Percentiles rank a stretch among this genome's conserved stretches.
Conservation (phyloP, 495 filamentous ascomycete species). For the Symbiotaphrina buchneri region DNA sequence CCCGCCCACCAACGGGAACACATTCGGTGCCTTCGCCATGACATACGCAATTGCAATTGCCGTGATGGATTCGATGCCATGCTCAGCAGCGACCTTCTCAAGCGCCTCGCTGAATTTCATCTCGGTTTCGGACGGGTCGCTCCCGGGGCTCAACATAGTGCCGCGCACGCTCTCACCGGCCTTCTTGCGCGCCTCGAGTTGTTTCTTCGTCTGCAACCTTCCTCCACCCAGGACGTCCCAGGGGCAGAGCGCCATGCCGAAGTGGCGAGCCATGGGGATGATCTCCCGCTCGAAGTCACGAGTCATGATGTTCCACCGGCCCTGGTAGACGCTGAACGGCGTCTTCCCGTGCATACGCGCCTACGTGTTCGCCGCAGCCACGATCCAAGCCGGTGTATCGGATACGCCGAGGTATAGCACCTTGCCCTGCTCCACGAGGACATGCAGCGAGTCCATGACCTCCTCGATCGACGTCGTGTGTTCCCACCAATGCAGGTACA, state of each 20-base stretch:
- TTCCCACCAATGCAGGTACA: slow-evolving; percentile 40
- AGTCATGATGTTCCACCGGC: slow-evolving; percentile 30
- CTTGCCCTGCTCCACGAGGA: slow-evolving; percentile 33
- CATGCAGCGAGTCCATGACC: slow-evolving; percentile 44
- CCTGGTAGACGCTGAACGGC: slow-evolving; percentile 46
- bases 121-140: slow-evolving; percentile 15
- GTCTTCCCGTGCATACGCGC: slow-evolving; percentile 23
- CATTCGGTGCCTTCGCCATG: slow-evolving; percentile 46
- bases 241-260: slow-evolving; percentile 48
- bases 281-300: slow-evolving; percentile 55
- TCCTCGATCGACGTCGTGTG: slow-evolving; percentile 38
- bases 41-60: slow-evolving; percentile 50
- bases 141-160: too few species aligned
- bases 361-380: slow-evolving; percentile 39
- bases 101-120: slow-evolving; percentile 30
- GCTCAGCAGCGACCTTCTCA: slow-evolving; percentile 30
- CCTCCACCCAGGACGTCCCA: slow-evolving; percentile 44
- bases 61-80: slow-evolving; percentile 18
- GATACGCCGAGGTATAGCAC: slow-evolving; percentile 48
- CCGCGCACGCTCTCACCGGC: too few species aligned
- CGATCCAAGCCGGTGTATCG: slow-evolving; percentile 51
- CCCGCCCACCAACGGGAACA: slow-evolving; percentile 54
- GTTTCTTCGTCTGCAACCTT: slow-evolving; percentile 22
- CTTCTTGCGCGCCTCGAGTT: slow-evolving; percentile 12
- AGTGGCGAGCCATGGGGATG: slow-evolving; percentile 35